Base-by-base conservation (phyloP, 768 basidiomycete species). In the Mycena amicta region DNA sequence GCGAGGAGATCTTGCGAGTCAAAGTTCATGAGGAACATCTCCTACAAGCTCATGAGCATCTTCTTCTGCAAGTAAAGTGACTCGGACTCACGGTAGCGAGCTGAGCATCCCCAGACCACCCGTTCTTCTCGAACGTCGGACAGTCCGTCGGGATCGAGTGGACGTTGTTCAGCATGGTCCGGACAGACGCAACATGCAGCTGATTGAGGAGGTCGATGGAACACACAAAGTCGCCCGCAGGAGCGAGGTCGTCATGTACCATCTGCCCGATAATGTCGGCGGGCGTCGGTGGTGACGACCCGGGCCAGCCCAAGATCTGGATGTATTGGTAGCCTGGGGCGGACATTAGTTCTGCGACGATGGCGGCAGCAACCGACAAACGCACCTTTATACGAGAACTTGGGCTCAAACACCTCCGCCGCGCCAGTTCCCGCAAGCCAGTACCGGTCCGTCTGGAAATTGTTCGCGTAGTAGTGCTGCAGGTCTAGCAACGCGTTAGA, bases 111-210 rank as follows among this genome's bases (percentile, higher is more conserved):
- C 71, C 71, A 0, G 71, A 66, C 71, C 71, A 72, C 1, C 71
- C 71, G 53, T 72, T 72, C 58, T 72, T 72, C 65, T 72, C 71
- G 41, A 67, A 71, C 20, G 67, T 68, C 0, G 70, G 71, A 50
- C 71, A 71, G 46, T 70, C 69, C 45, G 60, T 63, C 22, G 66
- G 66, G 4, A 69, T 69, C 15, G 66, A 65, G 33, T 69, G 65
- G 43, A 63, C 61, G 16, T 69, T 69, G 41, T 69, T 69, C 20
- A 69, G 60, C 52, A 69, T 59, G 13, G 68, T 69, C 22, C 47
- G 59, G 2, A 65, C 65, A n/a, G 52, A 46, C 16, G 68, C 68
- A n/a, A 25, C 47, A 33, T 69, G 68, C 56, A 69, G 52, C 52
- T 69, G 49, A 56, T 69, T 69, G 3, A 69, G 55, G 5, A 69